Base-by-base conservation (phyloP, 768 basidiomycete genomes). In the Pleurotus platypus region DNA sequence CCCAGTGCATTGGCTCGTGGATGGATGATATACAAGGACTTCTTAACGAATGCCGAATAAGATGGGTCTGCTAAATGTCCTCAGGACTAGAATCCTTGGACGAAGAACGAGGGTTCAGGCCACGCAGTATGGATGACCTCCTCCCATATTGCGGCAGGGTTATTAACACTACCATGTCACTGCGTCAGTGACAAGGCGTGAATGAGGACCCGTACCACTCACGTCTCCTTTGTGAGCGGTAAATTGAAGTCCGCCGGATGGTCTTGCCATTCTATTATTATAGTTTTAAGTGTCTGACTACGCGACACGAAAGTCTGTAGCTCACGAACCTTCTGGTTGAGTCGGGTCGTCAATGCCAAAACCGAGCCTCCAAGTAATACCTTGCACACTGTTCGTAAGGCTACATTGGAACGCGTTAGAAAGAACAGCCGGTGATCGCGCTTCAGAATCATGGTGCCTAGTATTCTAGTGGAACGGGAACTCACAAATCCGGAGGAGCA, bases 301-400 rank as follows among this genome's bases (percentile, higher is more conserved):
- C 13, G 20, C 20, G 24, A 6, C 26, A 15, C 22, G 26, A 20
- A 16, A 50, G 12, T 11, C 37, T 38, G 15, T 16, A 22, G 35
- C 20, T 55, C 22, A 58, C 71, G 42, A 59, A 82, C 83, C 82
- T 75, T 85, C 85, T 4, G 84, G 84, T 66, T 78, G 67, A 11
- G 68, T 62, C 4, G 80, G 72, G 60, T 83, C 69, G 47, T 80
- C 69, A 40, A 85, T 70, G 2, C 84, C 84, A 64, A 82, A 84
- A 2, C 76, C 84, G 13, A 85, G 72, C 57, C 85, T 70, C 83
- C 83, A 86, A 27, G 85, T 85, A 43, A 85, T 79, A 22, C 83
- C 83, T 66, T 81, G 81, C 15, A 83, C 67, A 57, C 78, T 79
- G 63, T 83, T 83, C n/a, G 78, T 78, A 59, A 78, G 57, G 60